Base-by-base conservation (phyloP, 306 rosid species). In the Vigna angularis region DNA sequence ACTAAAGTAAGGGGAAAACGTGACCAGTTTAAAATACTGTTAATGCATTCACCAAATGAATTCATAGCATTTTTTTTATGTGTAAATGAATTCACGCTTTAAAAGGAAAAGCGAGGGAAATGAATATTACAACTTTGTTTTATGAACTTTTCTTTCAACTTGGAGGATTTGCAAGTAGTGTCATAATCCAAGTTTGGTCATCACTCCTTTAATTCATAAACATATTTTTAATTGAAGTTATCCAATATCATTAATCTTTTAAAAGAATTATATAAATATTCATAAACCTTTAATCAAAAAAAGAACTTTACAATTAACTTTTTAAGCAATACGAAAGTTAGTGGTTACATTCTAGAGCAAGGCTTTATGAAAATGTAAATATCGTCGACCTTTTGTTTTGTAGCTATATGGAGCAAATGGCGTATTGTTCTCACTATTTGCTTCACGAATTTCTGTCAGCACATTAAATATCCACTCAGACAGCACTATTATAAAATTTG, bases 401-500 rank as follows among this genome's bases (percentile, higher is more conserved):
- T 30, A 30, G 34, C 34, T 30, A 30, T 30, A 30, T 30, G 5
- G 5, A 30, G 5, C 4, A 30, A 30, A 30, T 30, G 34, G 34
- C 34, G 34, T 30, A 30, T 30, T 30, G 34, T 4, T 30, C 34
- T 30, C 34, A 30, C 67, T 32, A 12, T 62, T 20, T 55, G 58
- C 58, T 53, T 71, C 51, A n/a, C 34, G 57, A 20, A 32, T 63
- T 47, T 28, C 1, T 82, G 57, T 72, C 78, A 76, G 28, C 63
- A 65, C 32, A 28, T 47, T 77, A 20, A 14, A 64, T 12, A 65
- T 71, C 40, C 9, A 72, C 40, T 82, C 79, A 82, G 66, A 77
- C 63, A 72, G 70, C 79, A 47, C 79, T 50, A 83, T 24, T 83
- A 65, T 70, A 53, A 65, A 76, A 51, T 14, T 40, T 44, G 3